Conservation (phyloP, 441 rosid genomes). For the Adansonia rubrostipa region DNA sequence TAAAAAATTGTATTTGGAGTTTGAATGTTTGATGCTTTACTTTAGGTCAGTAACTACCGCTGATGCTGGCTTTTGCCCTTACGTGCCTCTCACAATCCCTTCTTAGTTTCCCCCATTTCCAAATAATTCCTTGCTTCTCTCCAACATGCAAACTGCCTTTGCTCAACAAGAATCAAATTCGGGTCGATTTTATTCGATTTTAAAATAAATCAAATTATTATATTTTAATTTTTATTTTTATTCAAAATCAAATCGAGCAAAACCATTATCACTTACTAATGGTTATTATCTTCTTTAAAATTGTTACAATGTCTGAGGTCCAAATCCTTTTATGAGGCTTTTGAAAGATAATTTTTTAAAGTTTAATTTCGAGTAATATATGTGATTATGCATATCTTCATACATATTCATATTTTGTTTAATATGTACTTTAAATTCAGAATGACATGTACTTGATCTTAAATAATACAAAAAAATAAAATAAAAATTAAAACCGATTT, state of each 20-base stretch:
- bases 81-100: conserved; percentile 41
- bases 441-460: not conserved
- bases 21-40: conserved; percentile 39
- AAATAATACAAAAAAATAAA: not conserved
- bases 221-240: too few relatives aligned
- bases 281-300: too few relatives aligned
- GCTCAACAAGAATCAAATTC: too few relatives aligned
- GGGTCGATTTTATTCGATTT: too few relatives aligned
- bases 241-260: too few relatives aligned
- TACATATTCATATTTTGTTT: not conserved
- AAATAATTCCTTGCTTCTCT: conserved; percentile 30
- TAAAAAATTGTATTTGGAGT: not conserved
- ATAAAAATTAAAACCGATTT: not conserved
- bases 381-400: not conserved
- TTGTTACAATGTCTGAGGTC: too few relatives aligned
- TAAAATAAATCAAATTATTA: too few relatives aligned
- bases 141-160: too few relatives aligned
- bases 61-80: conserved; percentile 28
- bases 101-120: not conserved
- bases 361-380: too few relatives aligned
- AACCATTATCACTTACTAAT: too few relatives aligned
- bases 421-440: not conserved
- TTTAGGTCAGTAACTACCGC: conserved; percentile 32
- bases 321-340: too few relatives aligned
- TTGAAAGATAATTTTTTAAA: too few relatives aligned